Evolutionary conservation across 768 basidiomycete species (phyloP), one percentile per base, ranked within the genome.

Genomic region (Fibroporia radiculosa): DNA sequence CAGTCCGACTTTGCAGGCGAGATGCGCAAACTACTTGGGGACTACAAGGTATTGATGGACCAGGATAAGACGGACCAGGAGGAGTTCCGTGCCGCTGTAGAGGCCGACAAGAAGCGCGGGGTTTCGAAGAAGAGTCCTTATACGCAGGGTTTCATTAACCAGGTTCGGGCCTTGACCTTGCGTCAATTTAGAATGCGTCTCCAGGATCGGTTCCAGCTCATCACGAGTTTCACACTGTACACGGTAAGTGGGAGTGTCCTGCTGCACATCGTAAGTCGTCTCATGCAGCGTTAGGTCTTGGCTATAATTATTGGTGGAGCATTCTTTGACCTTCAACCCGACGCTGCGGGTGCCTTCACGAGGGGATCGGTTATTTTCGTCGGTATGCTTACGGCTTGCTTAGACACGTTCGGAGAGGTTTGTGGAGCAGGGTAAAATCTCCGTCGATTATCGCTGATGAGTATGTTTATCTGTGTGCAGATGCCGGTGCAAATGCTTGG

Each of bases 311-410:
- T 86, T 52, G 90, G 90, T 27, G 80, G 73, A 6, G 77, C 82
- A 6, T 95, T 78, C 68, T 78, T 80, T 56, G 77, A 83, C 38
- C 73, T 84, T 39, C 85, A 88, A 1, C 56, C 72, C 12, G 82
- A 84, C 0, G 77, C 91, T 5, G 72, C 74, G 32, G 92, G 92
- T 25, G 87, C 83, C 0, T 96, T 96, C 66, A 91, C 90, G 20
- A 78, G 91, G 50, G 89, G 88, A 36, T 73, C 85, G 63, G 78
- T 91, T 24, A 75, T 93, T 42, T 92, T 93, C 60, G 63, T 72
- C 29, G 78, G 78, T 13, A 61, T 88, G 47, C 61, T 92, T 34
- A 75, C 79, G 0, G 80, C 78, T 36, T 75, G 75, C 57, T 67
- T 88, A 42, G 80, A 86, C 54, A 83, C 83, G 0, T 87, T 86